phyloP scores from a whole-genome alignment of 176 grass and related monocot genomes.

The Leersia perrieri region DNA sequence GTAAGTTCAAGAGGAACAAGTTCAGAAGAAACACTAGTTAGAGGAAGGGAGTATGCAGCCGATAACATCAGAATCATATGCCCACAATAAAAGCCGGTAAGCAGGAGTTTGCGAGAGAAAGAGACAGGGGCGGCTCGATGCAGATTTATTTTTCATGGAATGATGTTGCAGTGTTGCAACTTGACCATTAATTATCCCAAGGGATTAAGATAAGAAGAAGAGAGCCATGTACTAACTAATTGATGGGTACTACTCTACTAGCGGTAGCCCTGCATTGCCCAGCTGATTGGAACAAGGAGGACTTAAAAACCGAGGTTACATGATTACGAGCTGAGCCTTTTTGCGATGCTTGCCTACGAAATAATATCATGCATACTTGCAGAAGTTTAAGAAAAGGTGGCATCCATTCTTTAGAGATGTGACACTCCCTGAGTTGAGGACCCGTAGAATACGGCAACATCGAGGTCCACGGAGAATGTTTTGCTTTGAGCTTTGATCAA shows the following conservation, averaged over 20 bases:
- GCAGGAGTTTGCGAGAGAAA: neutral
- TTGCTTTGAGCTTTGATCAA: neutral
- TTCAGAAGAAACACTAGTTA: neutral
- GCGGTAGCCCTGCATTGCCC: neutral
- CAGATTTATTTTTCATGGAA: neutral
- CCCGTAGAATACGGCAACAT: neutral
- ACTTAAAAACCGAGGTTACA: conserved; percentile 25
- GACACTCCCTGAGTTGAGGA: neutral
- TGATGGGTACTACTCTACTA: conserved; percentile 17
- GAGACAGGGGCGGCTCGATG: conserved; percentile 41
- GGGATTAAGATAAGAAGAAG: neutral
- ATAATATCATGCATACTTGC: neutral
- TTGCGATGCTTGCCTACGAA: neutral
- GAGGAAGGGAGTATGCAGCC: neutral
- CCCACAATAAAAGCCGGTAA: neutral
- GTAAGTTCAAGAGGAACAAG: neutral
- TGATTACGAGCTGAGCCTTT: neutral
- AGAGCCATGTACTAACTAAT: conserved; percentile 23
- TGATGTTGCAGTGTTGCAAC: conserved; percentile 18
- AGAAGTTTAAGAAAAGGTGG: too few species aligned
- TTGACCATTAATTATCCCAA: neutral
- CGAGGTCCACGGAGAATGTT: neutral
- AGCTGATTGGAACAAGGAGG: conserved; percentile 34
- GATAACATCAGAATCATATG: neutral
- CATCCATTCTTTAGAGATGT: neutral